Conservation (phyloP, 305 asterid species). For the Caryopteris hybrid region DNA sequence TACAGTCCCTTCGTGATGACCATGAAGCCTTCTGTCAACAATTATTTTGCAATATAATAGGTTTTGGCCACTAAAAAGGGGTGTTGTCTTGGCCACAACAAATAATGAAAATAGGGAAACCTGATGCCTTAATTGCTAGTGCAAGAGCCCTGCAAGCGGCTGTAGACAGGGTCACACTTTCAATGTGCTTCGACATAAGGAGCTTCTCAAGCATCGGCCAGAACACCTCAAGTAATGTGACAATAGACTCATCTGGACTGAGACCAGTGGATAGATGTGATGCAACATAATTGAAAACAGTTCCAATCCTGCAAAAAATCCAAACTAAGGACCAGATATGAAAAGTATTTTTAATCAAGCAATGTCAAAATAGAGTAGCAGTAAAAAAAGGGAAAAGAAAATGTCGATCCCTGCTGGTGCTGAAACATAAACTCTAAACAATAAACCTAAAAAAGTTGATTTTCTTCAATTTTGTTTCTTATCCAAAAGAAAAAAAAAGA, state of each 20-base stretch:
- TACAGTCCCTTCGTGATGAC: background rate
- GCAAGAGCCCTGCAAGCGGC: constrained; percentile 93
- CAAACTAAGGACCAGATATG: too few species aligned
- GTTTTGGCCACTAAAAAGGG: background rate
- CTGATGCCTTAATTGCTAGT: constrained; percentile 74
- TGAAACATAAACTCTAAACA: constrained; percentile 8
- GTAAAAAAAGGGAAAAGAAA: background rate
- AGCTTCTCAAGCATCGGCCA: constrained; percentile 84
- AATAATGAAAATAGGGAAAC: constrained; percentile 32
- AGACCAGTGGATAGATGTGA: constrained; percentile 41
- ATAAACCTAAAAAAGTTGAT: too few species aligned
- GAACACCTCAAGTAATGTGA: constrained; percentile 56
- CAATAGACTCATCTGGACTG: constrained; percentile 44
- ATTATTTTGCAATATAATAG: background rate
- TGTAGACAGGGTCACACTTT: constrained; percentile 62
- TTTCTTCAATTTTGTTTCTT: too few species aligned
- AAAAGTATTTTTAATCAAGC: background rate
- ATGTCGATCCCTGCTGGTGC: background rate
- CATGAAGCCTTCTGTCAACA: constrained; percentile 16
- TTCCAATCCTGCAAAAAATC: constrained; percentile 67
- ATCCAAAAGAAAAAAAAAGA: too few species aligned
- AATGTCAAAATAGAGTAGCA: background rate
- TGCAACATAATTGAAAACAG: constrained; percentile 54
- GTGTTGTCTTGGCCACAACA: constrained; percentile 15
- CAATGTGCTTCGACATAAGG: constrained; percentile 55